Conservation (phyloP, 192 early-diverging fungal species). For the Backusella sp. region DNA sequence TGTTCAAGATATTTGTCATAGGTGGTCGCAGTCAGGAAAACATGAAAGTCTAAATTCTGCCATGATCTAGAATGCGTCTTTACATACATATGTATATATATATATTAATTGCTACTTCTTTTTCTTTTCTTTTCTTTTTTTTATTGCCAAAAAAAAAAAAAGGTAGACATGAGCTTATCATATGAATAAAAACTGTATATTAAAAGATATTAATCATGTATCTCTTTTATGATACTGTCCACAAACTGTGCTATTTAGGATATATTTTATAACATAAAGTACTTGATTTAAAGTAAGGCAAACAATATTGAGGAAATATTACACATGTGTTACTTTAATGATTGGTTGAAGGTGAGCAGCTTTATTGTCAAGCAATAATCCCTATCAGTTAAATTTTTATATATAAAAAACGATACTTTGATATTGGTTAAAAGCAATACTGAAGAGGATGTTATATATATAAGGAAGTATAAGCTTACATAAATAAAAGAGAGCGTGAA, state of each 20-base stretch:
- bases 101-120: neutral
- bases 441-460: neutral
- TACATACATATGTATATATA: neutral
- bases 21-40: neutral
- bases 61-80: neutral
- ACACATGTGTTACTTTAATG: neutral
- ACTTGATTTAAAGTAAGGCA: neutral
- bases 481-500: neutral
- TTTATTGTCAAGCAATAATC: neutral
- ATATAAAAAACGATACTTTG: neutral
- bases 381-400: neutral
- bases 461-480: neutral
- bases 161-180: neutral
- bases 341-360: neutral
- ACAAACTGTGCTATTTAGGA: neutral
- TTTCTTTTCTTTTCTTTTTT: neutral
- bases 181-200: neutral
- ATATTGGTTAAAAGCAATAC: neutral
- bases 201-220: neutral
- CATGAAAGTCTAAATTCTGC: neutral
- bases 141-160: neutral
- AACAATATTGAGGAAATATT: neutral
- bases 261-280: neutral
- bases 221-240: neutral
- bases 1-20: slow-evolving; percentile 10